phyloP scores from a whole-genome alignment of 176 grass and related monocot genomes.

The Avena atlantica region DNA sequence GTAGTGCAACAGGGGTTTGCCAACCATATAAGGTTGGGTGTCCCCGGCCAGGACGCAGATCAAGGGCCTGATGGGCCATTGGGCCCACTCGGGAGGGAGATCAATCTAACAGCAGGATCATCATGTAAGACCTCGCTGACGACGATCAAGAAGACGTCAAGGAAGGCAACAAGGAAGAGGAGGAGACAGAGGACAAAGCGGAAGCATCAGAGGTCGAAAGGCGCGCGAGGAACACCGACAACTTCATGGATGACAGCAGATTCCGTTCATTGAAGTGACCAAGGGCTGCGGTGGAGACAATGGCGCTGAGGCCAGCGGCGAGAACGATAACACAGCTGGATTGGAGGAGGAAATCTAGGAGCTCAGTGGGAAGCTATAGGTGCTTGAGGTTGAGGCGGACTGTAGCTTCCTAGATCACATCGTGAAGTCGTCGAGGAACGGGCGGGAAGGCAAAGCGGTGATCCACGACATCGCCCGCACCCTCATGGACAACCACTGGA shows the following conservation, averaged over 20 bases:
- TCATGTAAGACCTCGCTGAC: too few relatives aligned
- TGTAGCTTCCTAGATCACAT: conserved; percentile 72
- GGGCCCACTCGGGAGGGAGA: too few relatives aligned
- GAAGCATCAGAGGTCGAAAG: not conserved
- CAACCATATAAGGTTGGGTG: too few relatives aligned
- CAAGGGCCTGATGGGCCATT: too few relatives aligned
- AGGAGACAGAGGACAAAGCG: not conserved
- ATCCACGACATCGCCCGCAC: conserved; percentile 65
- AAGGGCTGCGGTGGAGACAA: not conserved
- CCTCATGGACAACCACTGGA: not conserved
- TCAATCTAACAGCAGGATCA: too few relatives aligned
- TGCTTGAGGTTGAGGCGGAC: conserved; percentile 58
- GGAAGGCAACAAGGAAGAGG: too few relatives aligned
- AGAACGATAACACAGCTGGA: conserved; percentile 47
- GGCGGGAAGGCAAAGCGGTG: conserved; percentile 53
- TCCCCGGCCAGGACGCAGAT: too few relatives aligned
- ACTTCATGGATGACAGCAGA: conserved; percentile 5
- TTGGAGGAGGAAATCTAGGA: conserved; percentile 57
- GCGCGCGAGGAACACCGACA: conserved; percentile 14
- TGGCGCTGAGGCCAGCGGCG: not conserved
- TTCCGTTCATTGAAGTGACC: not conserved
- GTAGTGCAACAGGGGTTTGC: too few relatives aligned
- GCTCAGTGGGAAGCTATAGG: conserved; percentile 59
- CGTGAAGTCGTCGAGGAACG: conserved; percentile 68
- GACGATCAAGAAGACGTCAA: too few relatives aligned